Base-by-base conservation (phyloP, 78 protist species). In the Anaeramoeba ignava region DNA sequence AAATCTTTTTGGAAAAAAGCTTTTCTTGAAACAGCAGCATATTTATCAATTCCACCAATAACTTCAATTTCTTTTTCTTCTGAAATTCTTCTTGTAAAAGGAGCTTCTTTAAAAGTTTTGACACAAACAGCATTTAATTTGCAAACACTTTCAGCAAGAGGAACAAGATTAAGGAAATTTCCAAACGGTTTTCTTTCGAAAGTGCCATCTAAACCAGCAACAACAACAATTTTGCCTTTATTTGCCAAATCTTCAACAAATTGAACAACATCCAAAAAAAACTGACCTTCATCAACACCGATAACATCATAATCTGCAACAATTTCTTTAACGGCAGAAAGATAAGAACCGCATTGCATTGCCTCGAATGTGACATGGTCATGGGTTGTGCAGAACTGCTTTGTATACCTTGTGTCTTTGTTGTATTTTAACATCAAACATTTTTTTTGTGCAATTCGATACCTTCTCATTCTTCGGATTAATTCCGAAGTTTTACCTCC, bases 261-360 rank as follows among this genome's bases (percentile, higher is more conserved):
- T 1, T 82, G 40, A 2, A 39, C 2, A 12, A 79, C 3, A 82
- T 82, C 84, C 33, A 12, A 31, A 3, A 38, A 82, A 3, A 82
- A 82, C 3, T 82, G 84, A 82, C 84, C 84, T 82, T 82, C 84
- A 39, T 82, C 84, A 37, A 82, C 3, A 34, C 84, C 84, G 78
- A 82, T n/a, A 68, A n/a, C 31, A 68, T 68, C 78, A 68, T 33
- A n/a, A 68, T 68, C n/a, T n/a, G 8, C 2, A 33, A 81, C 42
- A 81, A 3, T 27, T 2, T 3, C 2, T 33, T 2, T 38, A 27
- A 73, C 83, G 3, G 23, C 36, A 2, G 40, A 23, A 17, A 81
- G 36, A 2, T 38, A 2, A 2, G 3, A 17, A 33, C 42, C 17
- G 3, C 79, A 38, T 37, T 54, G 3, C 27, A 73, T 73, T 27